Base-by-base conservation (phyloP, 257 asterid genomes). In the Vinca minor region DNA sequence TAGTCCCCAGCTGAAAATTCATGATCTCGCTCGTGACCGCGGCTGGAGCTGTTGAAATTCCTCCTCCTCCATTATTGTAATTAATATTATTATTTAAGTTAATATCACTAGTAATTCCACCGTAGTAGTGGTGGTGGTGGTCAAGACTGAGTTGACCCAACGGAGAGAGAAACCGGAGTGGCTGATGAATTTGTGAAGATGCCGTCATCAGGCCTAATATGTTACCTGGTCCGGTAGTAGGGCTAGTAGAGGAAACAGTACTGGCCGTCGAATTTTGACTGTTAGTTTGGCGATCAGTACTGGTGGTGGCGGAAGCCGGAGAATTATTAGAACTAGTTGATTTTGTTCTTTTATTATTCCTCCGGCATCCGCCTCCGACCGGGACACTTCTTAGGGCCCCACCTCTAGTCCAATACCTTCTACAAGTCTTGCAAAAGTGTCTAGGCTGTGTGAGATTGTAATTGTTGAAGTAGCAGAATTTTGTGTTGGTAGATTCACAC, bases 391-490 rank as follows among this genome's bases (percentile, higher is more conserved):
- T 71, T 69, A 91, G 62, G 18, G 98, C 95, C 42, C 98, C 98
- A 18, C 95, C 95, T 45, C 96, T 57, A 0, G 98, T 91, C 98
- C 98, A 91, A 63, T 91, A 91, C 73, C 98, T 71, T 35, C 95
- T 46, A 71, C 98, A 91, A 1, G 96, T 82, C 82, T 91, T 91
- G 85, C 98, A 91, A 59, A 91, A 91, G 89, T 91, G 98, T 31
- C 98, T 85, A 0, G 98, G 98, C 75, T 91, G 98, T 0, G 91
- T 44, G 72, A 91, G 88, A 59, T 89, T 91, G 77, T 91, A 91
- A 84, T 91, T 91, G 72, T 91, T 91, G 89, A 88, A 91, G 69
- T 91, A 91, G 70, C 97, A 91, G 63, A 91, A 91, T 75, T 91
- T 91, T 0, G 97, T 91, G 79, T 88, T 91, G 3, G 94, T 61